Percentiles rank a stretch among this genome's conserved stretches.
Conservation (phyloP, 2,329 filamentous ascomycete species). For the Aspergillus sp. region DNA sequence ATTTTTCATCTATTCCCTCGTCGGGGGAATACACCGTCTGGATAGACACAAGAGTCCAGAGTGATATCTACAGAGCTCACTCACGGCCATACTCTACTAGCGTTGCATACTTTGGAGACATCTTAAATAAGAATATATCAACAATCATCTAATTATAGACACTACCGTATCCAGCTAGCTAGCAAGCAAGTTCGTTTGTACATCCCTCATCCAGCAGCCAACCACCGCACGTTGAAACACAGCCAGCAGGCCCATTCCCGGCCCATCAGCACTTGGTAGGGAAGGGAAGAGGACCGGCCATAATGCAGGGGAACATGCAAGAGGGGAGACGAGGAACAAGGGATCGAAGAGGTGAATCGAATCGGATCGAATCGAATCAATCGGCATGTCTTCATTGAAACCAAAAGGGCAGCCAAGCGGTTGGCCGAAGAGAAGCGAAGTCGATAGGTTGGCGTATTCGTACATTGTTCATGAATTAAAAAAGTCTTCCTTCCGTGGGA, state of each 20-base stretch:
- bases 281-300: no score
- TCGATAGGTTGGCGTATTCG: constrained; percentile 12
- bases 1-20: no score
- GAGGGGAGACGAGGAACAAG: no score
- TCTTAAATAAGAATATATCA: constrained; percentile 2
- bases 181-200: no score
- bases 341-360: no score
- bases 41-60: no score
- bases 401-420: background rate
- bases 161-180: constrained; percentile 1
- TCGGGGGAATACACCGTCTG: no score
- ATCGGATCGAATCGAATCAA: no score
- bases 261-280: constrained; percentile 16
- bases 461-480: constrained; percentile 20
- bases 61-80: no score
- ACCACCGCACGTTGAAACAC: constrained; percentile 1
- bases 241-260: no score
- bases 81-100: background rate
- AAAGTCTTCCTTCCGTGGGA: constrained; percentile 9
- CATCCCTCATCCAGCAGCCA: background rate
- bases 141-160: constrained; percentile 7
- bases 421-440: background rate
- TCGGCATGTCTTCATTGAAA: no score
- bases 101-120: constrained; percentile 1
- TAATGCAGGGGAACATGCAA: no score